These are phyloP conservation scores for Mycena indigotica DNA, from an alignment of 768 basidiomycete species.

Conservation along the genomic window DNA sequence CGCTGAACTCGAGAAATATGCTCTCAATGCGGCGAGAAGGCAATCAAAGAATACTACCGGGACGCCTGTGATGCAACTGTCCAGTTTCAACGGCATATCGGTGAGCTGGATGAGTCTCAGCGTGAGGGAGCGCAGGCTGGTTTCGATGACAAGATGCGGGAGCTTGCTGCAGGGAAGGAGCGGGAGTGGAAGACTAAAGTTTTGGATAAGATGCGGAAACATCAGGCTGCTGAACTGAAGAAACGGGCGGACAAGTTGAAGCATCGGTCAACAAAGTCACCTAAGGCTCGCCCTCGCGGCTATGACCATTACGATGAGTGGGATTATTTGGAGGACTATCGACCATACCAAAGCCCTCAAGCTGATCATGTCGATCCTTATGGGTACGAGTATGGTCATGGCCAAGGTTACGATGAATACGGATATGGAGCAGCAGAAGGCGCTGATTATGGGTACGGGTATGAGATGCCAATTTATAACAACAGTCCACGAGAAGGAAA, in stretches of 20 bases:
- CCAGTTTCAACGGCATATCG: slow-evolving; percentile 15
- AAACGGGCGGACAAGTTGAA: slow-evolving; percentile 7
- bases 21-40: slow-evolving; percentile 14
- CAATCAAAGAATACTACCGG: slow-evolving; percentile 21
- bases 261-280: slow-evolving; percentile 4
- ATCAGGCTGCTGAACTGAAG: slow-evolving; percentile 15
- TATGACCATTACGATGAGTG: not conserved
- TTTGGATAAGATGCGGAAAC: slow-evolving; percentile 17
- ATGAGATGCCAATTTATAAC: not conserved
- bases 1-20: slow-evolving; percentile 16
- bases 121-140: slow-evolving; percentile 7
- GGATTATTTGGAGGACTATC: slow-evolving; percentile 11
- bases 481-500: not conserved
- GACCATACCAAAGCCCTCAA: not conserved
- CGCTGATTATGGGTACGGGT: not conserved
- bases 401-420: not conserved
- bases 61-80: slow-evolving; percentile 21
- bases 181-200: slow-evolving; percentile 21
- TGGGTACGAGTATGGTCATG: not conserved
- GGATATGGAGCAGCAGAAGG: not conserved
- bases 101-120: slow-evolving; percentile 3
- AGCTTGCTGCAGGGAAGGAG: slow-evolving; percentile 17
- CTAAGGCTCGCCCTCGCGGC: not conserved
- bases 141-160: slow-evolving; percentile 18
- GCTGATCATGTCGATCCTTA: not conserved